Conservation (phyloP, 306 rosid genomes). For the Vicia faba region DNA sequence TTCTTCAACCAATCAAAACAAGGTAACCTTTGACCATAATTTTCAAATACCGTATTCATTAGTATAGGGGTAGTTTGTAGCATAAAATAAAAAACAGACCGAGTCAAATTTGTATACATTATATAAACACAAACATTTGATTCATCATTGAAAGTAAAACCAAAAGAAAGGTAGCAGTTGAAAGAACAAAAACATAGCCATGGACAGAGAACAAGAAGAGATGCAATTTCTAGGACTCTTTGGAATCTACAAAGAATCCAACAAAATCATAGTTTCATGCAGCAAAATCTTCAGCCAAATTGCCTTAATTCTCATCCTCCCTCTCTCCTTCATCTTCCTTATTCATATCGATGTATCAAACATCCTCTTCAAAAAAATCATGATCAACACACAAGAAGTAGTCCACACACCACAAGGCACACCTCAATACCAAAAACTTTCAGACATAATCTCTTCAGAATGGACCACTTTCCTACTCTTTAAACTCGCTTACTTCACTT, state of each 20-base stretch:
- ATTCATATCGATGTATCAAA: slow-evolving; percentile 53
- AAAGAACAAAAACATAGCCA: slow-evolving; percentile 25
- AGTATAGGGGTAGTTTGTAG: slow-evolving; percentile 23
- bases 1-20: too few species aligned
- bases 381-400: slow-evolving; percentile 26
- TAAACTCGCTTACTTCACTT: slow-evolving; percentile 44
- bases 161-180: slow-evolving; percentile 18
- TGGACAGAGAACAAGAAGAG: slow-evolving; percentile 78
- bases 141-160: neutral
- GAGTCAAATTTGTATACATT: neutral
- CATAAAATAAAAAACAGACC: neutral
- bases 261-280: slow-evolving; percentile 51
- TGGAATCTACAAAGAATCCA: slow-evolving; percentile 60
- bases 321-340: slow-evolving; percentile 62
- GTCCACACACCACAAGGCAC: slow-evolving; percentile 16
- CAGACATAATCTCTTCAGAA: slow-evolving; percentile 45
- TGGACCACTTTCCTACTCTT: slow-evolving; percentile 44
- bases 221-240: slow-evolving; percentile 58
- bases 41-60: neutral
- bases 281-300: slow-evolving; percentile 62
- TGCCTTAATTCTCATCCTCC: slow-evolving; percentile 61
- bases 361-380: slow-evolving; percentile 43
- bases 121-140: neutral
- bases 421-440: slow-evolving; percentile 40
- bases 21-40: too few species aligned